Percentiles rank a stretch among this genome's conserved stretches.
Conservation (phyloP, 768 basidiomycete species). For the Sistotremastrum suecicum region DNA sequence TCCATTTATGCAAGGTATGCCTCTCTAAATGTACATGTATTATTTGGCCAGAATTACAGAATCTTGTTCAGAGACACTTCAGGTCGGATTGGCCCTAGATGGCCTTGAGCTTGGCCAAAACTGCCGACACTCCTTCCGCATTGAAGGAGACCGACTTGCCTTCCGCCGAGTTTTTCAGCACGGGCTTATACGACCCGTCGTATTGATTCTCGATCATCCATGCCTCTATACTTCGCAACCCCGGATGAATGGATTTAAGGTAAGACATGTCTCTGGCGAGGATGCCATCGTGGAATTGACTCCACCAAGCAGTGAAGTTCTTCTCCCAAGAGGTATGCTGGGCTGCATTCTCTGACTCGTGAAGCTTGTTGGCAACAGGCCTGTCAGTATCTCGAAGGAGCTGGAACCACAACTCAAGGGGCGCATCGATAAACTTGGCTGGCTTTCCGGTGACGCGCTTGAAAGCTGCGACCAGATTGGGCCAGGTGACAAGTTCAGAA, state of each 20-base stretch:
- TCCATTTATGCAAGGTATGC: too few species aligned
- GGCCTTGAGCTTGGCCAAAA: too few species aligned
- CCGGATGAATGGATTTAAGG: conserved; percentile 25
- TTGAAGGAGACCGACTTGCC: conserved; percentile 1
- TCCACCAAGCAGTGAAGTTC: conserved; percentile 32
- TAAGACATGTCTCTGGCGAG: conserved; percentile 30
- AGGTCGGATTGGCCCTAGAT: too few species aligned
- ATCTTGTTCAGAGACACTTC: too few species aligned
- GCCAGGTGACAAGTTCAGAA: conserved; percentile 23
- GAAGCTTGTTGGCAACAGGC: conserved; percentile 20
- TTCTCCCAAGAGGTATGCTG: conserved; percentile 14
- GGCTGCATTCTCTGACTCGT: conserved; percentile 14
- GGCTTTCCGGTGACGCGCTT: conserved; percentile 23
- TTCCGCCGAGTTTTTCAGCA: conserved; percentile 14
- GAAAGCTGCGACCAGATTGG: conserved; percentile 22
- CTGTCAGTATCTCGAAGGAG: conserved; percentile 16
- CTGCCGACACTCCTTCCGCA: too few species aligned
- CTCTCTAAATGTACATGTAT: too few species aligned
- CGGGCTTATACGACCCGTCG: conserved; percentile 7
- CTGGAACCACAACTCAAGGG: conserved; percentile 21
- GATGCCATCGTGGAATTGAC: conserved; percentile 28
- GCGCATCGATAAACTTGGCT: conserved; percentile 19
- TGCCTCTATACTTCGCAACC: conserved; percentile 20
- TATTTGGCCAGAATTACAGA: too few species aligned
- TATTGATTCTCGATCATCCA: conserved; percentile 28